phyloP scores from a whole-genome alignment of 1,284 basidiomycete species.

The Rhodotorula sp. region DNA sequence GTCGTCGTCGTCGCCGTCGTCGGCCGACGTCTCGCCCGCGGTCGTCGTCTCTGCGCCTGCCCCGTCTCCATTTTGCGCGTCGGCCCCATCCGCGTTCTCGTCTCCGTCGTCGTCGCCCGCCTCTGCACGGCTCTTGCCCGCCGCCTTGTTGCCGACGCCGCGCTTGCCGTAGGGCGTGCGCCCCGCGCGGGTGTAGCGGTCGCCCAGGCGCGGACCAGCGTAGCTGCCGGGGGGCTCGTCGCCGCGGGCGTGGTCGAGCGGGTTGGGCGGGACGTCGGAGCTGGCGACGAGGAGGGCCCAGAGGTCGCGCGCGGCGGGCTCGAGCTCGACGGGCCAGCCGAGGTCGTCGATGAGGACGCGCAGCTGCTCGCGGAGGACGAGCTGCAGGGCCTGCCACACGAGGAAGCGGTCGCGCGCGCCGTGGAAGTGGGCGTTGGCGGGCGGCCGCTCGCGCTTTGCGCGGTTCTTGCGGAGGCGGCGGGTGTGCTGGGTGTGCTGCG shows the following conservation, averaged over 20 bases:
- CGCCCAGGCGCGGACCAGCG: slow-evolving; percentile 25
- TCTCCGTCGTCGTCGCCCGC: slow-evolving; percentile 7
- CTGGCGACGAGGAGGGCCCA: slow-evolving; percentile 29
- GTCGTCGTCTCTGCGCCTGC: not conserved
- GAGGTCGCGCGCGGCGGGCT: slow-evolving; percentile 31
- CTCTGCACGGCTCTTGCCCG: not conserved
- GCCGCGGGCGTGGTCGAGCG: slow-evolving; percentile 22
- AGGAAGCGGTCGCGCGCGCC: slow-evolving; percentile 32
- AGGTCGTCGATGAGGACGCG: slow-evolving; percentile 35
- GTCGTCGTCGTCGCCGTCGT: not conserved
- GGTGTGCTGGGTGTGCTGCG: slow-evolving; percentile 25
- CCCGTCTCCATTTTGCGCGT: not conserved
- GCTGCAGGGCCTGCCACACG: slow-evolving; percentile 35
- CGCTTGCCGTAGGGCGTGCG: slow-evolving; percentile 1
- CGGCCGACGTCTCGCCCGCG: not conserved
- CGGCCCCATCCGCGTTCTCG: not conserved
- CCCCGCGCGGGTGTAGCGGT: slow-evolving; percentile 12
- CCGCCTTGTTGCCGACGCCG: not conserved
- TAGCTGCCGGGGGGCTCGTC: slow-evolving; percentile 33
- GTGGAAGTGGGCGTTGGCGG: slow-evolving; percentile 31
- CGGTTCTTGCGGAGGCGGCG: slow-evolving; percentile 31
- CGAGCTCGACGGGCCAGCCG: slow-evolving; percentile 36
- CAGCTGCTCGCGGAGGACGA: slow-evolving; percentile 35
- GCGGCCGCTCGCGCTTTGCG: not conserved
- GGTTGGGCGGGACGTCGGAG: slow-evolving; percentile 15